These are phyloP conservation scores for Leccinum pseudoinsigne DNA, from an alignment of 1,284 basidiomycete species.

Conservation along the genomic window DNA sequence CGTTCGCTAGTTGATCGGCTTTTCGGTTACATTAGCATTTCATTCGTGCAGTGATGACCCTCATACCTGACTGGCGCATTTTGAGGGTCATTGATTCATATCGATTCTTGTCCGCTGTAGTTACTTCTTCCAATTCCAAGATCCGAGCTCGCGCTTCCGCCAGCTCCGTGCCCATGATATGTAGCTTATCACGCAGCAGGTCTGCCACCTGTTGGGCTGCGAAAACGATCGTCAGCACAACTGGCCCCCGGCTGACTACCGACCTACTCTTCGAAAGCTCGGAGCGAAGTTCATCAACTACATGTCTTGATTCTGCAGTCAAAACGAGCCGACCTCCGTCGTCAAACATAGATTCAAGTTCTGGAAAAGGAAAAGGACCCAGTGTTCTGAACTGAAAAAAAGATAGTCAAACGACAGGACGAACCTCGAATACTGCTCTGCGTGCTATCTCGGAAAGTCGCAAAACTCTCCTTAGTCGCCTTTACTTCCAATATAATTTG, in stretches of 20 bases:
- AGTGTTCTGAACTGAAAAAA: not conserved
- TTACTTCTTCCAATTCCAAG: conserved; percentile 41
- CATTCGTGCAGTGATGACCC: not conserved
- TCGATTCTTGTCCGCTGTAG: conserved; percentile 29
- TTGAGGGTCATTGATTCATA: conserved; percentile 27
- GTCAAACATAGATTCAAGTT: conserved; percentile 36
- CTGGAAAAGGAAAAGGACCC: conserved; percentile 16
- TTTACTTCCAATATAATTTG: conserved; percentile 24
- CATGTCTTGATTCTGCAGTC: conserved; percentile 32
- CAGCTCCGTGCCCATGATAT: conserved; percentile 43
- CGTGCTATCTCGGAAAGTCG: conserved; percentile 21
- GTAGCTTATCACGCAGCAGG: conserved; percentile 50
- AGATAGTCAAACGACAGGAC: conserved; percentile 5
- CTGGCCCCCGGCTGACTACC: conserved; percentile 33
- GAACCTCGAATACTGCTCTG: conserved; percentile 24
- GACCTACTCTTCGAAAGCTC: conserved; percentile 35
- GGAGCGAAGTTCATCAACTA: conserved; percentile 40
- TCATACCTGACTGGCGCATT: conserved; percentile 32
- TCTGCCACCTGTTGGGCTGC: conserved; percentile 54
- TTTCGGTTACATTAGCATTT: conserved; percentile 17
- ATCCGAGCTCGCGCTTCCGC: conserved; percentile 42
- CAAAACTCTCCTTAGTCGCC: conserved; percentile 20
- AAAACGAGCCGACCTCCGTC: conserved; percentile 28
- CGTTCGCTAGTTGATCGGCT: conserved; percentile 28
- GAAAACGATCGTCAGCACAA: conserved; percentile 13